Evolutionary conservation across 148 eudicot species (phyloP).

Genomic region (Polygonum aviculare): DNA sequence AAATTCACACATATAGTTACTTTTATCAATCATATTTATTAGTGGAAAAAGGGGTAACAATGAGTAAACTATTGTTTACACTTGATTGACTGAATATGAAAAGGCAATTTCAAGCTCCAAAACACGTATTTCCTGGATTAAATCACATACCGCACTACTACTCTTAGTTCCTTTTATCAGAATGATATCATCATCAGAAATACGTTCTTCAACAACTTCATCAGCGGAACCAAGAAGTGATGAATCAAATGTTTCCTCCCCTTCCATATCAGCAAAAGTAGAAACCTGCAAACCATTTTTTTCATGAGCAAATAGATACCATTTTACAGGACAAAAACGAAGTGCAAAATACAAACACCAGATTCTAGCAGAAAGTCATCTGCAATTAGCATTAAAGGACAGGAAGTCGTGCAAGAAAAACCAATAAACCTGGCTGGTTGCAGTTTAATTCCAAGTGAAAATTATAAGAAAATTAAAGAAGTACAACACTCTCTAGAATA

Average conservation of each 20-base stretch:
- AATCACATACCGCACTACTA: conserved; percentile 64
- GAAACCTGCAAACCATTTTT: conserved; percentile 49
- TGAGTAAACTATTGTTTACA: background rate
- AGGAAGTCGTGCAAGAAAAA: background rate
- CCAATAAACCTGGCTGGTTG: background rate
- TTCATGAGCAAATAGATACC: background rate
- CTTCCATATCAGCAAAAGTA: conserved; percentile 99
- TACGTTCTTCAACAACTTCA: conserved; percentile 95
- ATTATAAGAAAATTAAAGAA: background rate
- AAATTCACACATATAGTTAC: background rate
- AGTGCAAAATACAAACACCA: background rate
- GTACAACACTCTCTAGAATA: background rate
- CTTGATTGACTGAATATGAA: background rate
- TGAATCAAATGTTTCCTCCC: conserved; percentile 95
- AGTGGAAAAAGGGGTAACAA: background rate
- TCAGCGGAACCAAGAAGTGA: conserved; percentile 87
- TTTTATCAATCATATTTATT: background rate
- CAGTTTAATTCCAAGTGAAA: background rate
- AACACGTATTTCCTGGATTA: background rate
- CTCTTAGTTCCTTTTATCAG: conserved; percentile 91
- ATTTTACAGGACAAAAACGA: background rate
- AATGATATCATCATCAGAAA: conserved; percentile 94
- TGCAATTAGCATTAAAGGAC: background rate
- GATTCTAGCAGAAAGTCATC: conserved; percentile 2
- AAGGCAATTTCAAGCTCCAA: background rate